phyloP scores from a whole-genome alignment of 257 asterid genomes.

The Mentha longifolia region DNA sequence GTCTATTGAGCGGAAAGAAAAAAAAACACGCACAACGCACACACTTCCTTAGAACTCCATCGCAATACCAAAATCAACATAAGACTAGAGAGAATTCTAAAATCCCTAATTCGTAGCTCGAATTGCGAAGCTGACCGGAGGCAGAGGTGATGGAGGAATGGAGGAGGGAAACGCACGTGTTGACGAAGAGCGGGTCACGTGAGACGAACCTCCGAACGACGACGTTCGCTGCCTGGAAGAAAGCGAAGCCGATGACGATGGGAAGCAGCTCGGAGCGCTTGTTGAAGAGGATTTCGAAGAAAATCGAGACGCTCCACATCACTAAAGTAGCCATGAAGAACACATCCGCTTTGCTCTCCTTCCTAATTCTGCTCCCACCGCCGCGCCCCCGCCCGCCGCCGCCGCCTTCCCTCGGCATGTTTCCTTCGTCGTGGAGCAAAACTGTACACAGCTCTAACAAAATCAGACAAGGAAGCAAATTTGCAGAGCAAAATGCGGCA shows the following conservation, averaged over 20 bases:
- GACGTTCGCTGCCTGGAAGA: conserved; percentile 78
- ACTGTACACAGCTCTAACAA: neutral
- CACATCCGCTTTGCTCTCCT: conserved; percentile 54
- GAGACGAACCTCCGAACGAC: conserved; percentile 58
- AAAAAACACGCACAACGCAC: too few species aligned
- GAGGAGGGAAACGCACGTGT: conserved; percentile 87
- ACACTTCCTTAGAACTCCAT: neutral
- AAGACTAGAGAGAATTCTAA: conserved; percentile 9
- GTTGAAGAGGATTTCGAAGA: conserved; percentile 72
- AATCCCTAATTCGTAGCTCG: conserved; percentile 15
- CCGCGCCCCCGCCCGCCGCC: conserved; percentile 3
- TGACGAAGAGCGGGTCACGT: conserved; percentile 78
- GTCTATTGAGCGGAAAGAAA: neutral
- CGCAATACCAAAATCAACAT: neutral
- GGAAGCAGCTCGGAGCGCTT: conserved; percentile 63
- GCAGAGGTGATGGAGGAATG: conserved; percentile 82
- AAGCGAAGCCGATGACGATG: conserved; percentile 60
- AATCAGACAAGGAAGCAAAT: neutral
- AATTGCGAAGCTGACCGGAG: conserved; percentile 50
- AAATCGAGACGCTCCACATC: conserved; percentile 79
- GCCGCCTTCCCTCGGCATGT: conserved; percentile 36
- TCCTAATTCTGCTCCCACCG: conserved; percentile 29
- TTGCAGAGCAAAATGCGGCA: neutral
- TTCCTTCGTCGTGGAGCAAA: conserved; percentile 10
- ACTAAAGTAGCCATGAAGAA: conserved; percentile 80